Base-by-base conservation (phyloP, 169 alveolate species). In the Plasmodium blacklocki region DNA sequence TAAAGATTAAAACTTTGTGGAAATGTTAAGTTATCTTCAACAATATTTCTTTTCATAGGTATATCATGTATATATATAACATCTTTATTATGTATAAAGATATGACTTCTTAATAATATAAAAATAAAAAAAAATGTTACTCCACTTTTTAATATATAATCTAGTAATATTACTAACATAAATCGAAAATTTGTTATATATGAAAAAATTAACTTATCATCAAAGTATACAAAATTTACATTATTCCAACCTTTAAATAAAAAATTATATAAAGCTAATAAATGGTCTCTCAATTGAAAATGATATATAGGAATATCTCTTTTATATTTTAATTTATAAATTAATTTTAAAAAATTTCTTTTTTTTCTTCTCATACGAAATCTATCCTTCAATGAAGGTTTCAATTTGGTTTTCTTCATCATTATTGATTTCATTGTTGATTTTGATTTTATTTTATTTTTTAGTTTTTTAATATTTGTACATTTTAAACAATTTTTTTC, bases 291-390 rank as follows among this genome's bases (percentile, higher is more conserved):
- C 7, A 80, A 7, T 59, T 39, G 66, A 59, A 80, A 67, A 15
- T 52, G 78, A 67, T 80, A 80, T 29, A 80, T 67, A 9, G 90
- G 90, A 26, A 80, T 64, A 23, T 80, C 68, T 60, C 90, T 80
- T 67, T 80, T 80, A 47, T 80, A 80, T 21, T 80, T 80, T 23
- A 80, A 23, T 26, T 80, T 80, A 26, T 60, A 67, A 29, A 80
- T 80, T 14, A 80, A 67, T 32, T 52, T 67, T 8, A 32, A 21
- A 62, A 45, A 80, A 67, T 45, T 67, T 49, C 14, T 54, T 39
- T 58, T 23, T 60, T 52, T 62, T 80, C 83, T 45, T 43, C 54
- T 74, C 90, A 80, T 7, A 39, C 56, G 15, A 76, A 64, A 49
- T 50, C 45, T 1, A 43, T 15, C 26, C 12, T 18, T 15, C 47